These are phyloP conservation scores for Talaromyces atroroseus DNA, from an alignment of 2,329 filamentous ascomycete genomes.

Conservation along the genomic window DNA sequence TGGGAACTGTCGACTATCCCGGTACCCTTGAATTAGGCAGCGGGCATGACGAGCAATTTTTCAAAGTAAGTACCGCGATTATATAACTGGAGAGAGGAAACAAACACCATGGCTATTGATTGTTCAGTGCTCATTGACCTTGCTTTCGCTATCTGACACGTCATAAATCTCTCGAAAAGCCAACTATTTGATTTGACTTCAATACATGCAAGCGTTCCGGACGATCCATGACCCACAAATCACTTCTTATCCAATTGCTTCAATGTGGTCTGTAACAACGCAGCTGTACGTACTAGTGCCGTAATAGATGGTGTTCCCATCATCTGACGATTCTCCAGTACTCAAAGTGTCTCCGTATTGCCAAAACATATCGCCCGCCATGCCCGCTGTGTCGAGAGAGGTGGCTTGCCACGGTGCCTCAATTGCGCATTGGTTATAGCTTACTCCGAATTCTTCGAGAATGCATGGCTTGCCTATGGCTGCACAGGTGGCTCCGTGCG, in stretches of 20 bases:
- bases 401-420: constrained; percentile 34
- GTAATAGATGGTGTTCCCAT: constrained; percentile 30
- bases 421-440: constrained; percentile 23
- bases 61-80: too few relatives aligned
- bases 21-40: too few relatives aligned
- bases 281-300: constrained; percentile 26
- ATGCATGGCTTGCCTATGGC: constrained; percentile 37
- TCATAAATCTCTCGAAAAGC: not conserved
- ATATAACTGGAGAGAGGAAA: too few relatives aligned
- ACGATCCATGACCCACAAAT: not conserved
- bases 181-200: too few relatives aligned
- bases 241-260: constrained; percentile 3
- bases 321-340: constrained; percentile 24
- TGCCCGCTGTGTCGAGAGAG: constrained; percentile 26
- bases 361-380: constrained; percentile 37
- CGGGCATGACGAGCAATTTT: too few relatives aligned
- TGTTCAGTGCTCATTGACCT: not conserved
- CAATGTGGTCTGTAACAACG: constrained; percentile 28
- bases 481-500: constrained; percentile 39
- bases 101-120: not conserved
- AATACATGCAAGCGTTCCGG: too few relatives aligned
- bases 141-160: constrained; percentile 1
- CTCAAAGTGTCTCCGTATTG: constrained; percentile 31
- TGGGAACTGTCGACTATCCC: too few relatives aligned
- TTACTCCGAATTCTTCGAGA: constrained; percentile 38